Base-by-base conservation (phyloP, 495 filamentous ascomycete species). In the Penicillium roqueforti region DNA sequence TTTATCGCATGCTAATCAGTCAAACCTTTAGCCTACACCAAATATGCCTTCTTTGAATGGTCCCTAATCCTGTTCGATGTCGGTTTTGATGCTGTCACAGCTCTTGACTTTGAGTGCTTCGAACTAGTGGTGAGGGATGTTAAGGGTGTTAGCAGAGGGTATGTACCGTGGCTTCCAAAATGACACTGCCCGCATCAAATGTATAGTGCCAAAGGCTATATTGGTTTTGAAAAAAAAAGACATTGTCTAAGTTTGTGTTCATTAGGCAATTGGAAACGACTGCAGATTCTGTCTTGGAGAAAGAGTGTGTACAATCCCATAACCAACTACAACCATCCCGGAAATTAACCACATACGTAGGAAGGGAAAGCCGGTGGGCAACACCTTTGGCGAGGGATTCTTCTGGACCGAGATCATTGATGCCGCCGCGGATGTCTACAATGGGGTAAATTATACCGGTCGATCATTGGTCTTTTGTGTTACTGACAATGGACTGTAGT, bases 31-130 rank as follows among this genome's bases (percentile, higher is more conserved):
- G 93, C 93, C 20, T 99, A 99, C 68, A 97, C 93, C n/a, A 96
- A 80, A 36, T 99, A 99, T 70, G 84, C 93, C 44, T 96, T 99
- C 74, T 96, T 97, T 70, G 93, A 99, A 69, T 99, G 93, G 93
- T 80, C 91, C 26, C 76, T 97, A 40, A 91, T 99, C 63, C 72
- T 97, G 53, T 89, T 96, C 67, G 93, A 99, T 70, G 89, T 99
- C 43, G 92, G 81, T 14, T 99, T 97, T 70, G 93, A 99, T 75
- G 91, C 95, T 32, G 87, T 97, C 51, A 97, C 93, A 9, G 89
- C 89, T n/a, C 72, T 97, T 50, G 93, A 99, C 69, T 99, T 97
- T 75, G 81, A 86, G 37, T 84, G 83, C 22, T 87, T 99, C 66
- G 92, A 99, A 67, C 71, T 99, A 56, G 82, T 91, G 62, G 78